Base-by-base conservation (phyloP, 2,329 filamentous ascomycete species). In the Penicillium janthinellum region DNA sequence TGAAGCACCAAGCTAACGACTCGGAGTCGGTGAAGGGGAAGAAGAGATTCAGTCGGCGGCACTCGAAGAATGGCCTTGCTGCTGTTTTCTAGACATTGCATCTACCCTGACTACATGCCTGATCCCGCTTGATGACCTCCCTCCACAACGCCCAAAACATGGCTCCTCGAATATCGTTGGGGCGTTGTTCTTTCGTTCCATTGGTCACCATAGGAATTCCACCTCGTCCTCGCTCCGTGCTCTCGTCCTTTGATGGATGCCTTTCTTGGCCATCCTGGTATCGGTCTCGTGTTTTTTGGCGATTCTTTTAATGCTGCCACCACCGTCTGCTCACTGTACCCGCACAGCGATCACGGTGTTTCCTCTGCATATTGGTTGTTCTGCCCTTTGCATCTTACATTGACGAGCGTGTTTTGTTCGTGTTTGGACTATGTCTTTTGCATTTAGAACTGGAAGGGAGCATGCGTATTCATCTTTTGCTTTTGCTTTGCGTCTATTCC, bases 41-140 rank as follows among this genome's bases (percentile, higher is more conserved):
- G 66, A 87, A 87, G 71, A 77, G 86, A 51, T 98, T 97, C 77
- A 96, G 92, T 79, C 95, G 95, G 78, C 84, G 94, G 67, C 92
- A 96, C 78, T 96, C 91, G 15, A 96, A 96, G 79, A 96, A 92
- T 75, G 93, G 94, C n/a, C 84, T 96, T 51, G 92, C 92, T 31
- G 90, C 93, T 51, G 90, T 91, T 53, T 96, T 97, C 73, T 96
- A 75, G 76, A 59, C 22, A 22, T 47, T n/a, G 20, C 49, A 34
- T 50, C 20, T 51, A 28, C 35, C 37, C 31, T 45, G 4, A 8
- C 31, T 20, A 38, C 31, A 17, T 38, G 14, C 38, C 25, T 53
- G 28, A 39, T 53, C 31, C 25, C 7, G 20, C 12, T 14, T 4
- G 28, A 35, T 49, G 28, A 17, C 20, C 20, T 35, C 20, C 17